Base-by-base conservation (phyloP, 2,329 filamentous ascomycete species). In the Aspergillus glaucus region DNA sequence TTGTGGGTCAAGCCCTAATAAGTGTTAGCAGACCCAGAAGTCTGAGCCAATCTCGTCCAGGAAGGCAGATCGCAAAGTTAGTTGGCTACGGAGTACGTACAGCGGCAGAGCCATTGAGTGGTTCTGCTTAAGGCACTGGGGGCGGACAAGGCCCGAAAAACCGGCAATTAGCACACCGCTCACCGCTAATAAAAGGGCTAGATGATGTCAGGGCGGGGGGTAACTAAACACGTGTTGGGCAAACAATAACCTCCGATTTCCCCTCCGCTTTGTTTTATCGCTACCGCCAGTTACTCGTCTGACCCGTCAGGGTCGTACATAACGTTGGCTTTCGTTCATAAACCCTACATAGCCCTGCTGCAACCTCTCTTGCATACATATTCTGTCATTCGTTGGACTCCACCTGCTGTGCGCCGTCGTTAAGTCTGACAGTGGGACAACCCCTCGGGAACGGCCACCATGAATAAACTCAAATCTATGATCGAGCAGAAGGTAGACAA, bases 381-480 rank as follows among this genome's bases (percentile, higher is more conserved):
- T 15, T 12, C 36, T 19, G 36, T 39, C 15, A 10, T 17, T 39
- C 15, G 19, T 39, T 39, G 6, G 6, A 39, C n/a, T 17, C 36
- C 15, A 17, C 19, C 6, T 22, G 22, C 22, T 22, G 22, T 22
- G 22, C 22, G 36, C 36, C 10, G 4, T 30, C 34, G 17, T 19
- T 19, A 17, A 36, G 7, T 36, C 15, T n/a, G 34, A 17, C 30
- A 34, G 30, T 14, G 4, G 22, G 22, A 22, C 22, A 1, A 22
- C 26, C 9, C 26, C 26, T 12, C 14, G n/a, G 15, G 39, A 47
- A 17, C 43, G 28, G 34, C 44, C 53, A 52, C 24, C 36, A 64
- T 64, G 62, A 57, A 59, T 5, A 57, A 55, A 47, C 51, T 60
- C 43, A 65, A 56, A 50, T 51, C 57, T 7, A 65, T 56, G 46